These are phyloP conservation scores for Triangularia setosa DNA, from an alignment of 2,329 filamentous ascomycete species.

Conservation along the genomic window DNA sequence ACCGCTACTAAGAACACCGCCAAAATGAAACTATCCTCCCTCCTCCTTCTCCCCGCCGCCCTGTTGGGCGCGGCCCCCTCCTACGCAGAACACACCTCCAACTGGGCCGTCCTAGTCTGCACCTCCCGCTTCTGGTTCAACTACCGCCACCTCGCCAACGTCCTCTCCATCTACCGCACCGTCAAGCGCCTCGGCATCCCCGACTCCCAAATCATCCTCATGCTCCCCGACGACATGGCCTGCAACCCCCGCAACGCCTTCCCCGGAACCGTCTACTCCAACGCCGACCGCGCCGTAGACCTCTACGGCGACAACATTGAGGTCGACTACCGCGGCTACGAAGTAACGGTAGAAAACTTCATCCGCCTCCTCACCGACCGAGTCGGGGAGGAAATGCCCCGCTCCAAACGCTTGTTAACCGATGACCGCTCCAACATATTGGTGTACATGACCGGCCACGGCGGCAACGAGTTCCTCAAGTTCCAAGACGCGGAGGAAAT, in stretches of 20 bases:
- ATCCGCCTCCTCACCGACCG: conserved; percentile 92
- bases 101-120: conserved; percentile 98
- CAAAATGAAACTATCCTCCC: conserved; percentile 48
- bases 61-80: conserved; percentile 45
- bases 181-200: conserved; percentile 97
- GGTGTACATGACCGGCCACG: conserved; percentile 99
- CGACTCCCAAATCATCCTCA: conserved; percentile 97
- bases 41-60: conserved; percentile 44
- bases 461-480: conserved; percentile 95
- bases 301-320: conserved; percentile 98
- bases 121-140: conserved; percentile 99
- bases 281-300: conserved; percentile 91
- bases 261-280: conserved; percentile 96
- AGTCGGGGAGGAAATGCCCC: conserved; percentile 88
- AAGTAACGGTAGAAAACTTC: conserved; percentile 98
- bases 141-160: conserved; percentile 96
- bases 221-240: conserved; percentile 99
- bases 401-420: conserved; percentile 88
- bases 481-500: conserved; percentile 99
- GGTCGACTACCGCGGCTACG: conserved; percentile 96
- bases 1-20: neutral
- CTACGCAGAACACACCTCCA: conserved; percentile 81
- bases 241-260: conserved; percentile 99
- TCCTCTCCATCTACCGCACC: conserved; percentile 93
- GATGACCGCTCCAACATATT: conserved; percentile 95